Base-by-base conservation (phyloP, 192 early-diverging fungal genomes). In the Entomortierella chlamydospora region DNA sequence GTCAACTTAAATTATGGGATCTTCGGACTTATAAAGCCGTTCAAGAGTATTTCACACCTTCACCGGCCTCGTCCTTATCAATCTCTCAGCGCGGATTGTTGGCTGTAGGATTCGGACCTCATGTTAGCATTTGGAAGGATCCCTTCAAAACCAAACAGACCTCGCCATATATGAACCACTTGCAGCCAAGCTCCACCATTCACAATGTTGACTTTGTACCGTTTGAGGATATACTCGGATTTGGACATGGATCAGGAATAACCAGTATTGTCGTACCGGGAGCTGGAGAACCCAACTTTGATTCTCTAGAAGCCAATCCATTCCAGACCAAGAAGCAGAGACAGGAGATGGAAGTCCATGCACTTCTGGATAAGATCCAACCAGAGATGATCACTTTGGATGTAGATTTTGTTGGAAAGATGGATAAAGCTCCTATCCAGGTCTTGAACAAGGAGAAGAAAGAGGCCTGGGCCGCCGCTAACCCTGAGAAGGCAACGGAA, bases 251-350 rank as follows among this genome's bases (percentile, higher is more conserved):
- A 20, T 64, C 83, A 18, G 97, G 97, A 17, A 83, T 99, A 8
- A 87, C 87, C 15, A 92, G 89, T 62, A 77, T 99, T 25, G 86
- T 97, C 13, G 87, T 99, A 8, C 97, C 97, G 0, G 95, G 90
- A 15, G 84, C 96, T n/a, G 97, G 97, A 58, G 97, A 99, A 76
- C 93, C 97, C 73, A 99, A 99, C 92, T 96, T 94, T 86, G 97
- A 99, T 83, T 91, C 93, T 4, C 72, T 95, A 34, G 95, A 93
- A 71, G 92, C 92, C 31, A 99, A 99, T 83, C 96, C 95, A 20
- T 98, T 87, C 90, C 91, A 97, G 82, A 98, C 95, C 10, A 87
- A 84, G 63, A 92, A 90, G 73, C 96, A 98, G 82, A 85, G 96
- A 58, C 93, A 93, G 70, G 94, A 97, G 69, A 66, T 87, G 45